Conservation (phyloP, 305 asterid species). For the Euphrasia arctica region DNA sequence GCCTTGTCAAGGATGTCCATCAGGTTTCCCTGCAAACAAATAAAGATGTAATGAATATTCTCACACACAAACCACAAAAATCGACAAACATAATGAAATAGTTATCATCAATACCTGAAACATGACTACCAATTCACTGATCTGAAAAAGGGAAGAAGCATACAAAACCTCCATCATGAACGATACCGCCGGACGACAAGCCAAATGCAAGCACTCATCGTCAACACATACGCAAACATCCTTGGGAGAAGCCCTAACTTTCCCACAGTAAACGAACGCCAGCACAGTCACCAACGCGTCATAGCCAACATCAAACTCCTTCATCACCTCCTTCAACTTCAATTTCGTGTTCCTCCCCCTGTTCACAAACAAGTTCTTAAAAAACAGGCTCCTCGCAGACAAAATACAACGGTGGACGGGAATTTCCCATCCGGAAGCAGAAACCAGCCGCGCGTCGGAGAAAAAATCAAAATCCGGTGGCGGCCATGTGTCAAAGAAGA, state of each 20-base stretch:
- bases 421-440: slow-evolving; percentile 54
- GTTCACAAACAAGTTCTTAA: slow-evolving; percentile 46
- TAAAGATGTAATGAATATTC: neutral
- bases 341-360: slow-evolving; percentile 41
- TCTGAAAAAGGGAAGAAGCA: slow-evolving; percentile 64
- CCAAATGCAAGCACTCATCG: slow-evolving; percentile 76
- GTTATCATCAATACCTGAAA: slow-evolving; percentile 57
- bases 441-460: slow-evolving; percentile 66
- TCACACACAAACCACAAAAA: neutral
- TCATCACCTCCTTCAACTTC: slow-evolving; percentile 68
- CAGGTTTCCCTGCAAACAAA: slow-evolving; percentile 52
- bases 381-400: slow-evolving; percentile 71
- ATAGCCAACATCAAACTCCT: slow-evolving; percentile 60
- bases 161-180: slow-evolving; percentile 71
- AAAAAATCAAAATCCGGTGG: slow-evolving; percentile 65
- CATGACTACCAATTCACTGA: slow-evolving; percentile 51
- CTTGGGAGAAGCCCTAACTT: slow-evolving; percentile 52
- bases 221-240: slow-evolving; percentile 74
- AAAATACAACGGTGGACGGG: slow-evolving; percentile 83
- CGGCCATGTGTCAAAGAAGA: slow-evolving; percentile 44
- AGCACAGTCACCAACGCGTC: slow-evolving; percentile 67
- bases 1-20: slow-evolving; percentile 71
- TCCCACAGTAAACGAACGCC: slow-evolving; percentile 70
- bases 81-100: slow-evolving; percentile 17
- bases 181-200: slow-evolving; percentile 72